A percentile compares a stretch with the other conserved stretches of the same genome.
These are phyloP conservation scores for Byssoonygena ceratinophila DNA, from an alignment of 2,329 filamentous ascomycete species.

Conservation along the genomic window DNA sequence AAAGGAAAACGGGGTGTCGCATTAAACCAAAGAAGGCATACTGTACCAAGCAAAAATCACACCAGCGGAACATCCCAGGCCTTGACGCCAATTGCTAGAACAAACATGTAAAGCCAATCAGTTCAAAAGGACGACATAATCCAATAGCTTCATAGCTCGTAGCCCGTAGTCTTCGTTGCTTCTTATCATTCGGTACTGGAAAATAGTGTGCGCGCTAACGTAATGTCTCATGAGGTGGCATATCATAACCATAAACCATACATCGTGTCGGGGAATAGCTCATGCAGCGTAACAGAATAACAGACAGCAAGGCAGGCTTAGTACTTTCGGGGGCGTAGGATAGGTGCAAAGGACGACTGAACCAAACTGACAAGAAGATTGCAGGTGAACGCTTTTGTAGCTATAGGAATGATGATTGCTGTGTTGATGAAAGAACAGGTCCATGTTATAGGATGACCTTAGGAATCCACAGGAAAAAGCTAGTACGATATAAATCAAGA, in stretches of 20 bases:
- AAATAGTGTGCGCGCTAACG: background rate
- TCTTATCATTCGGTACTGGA: background rate
- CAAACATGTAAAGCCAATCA: background rate
- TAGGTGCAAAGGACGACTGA: too few species aligned
- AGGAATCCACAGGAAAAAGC: too few species aligned
- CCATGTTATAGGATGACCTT: too few species aligned
- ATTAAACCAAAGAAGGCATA: background rate
- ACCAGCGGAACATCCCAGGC: background rate
- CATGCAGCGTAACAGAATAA: background rate
- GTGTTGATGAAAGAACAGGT: too few species aligned
- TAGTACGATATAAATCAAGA: too few species aligned
- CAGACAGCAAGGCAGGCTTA: background rate
- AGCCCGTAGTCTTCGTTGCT: background rate
- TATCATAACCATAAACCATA: background rate
- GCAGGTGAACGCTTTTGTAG: too few species aligned
- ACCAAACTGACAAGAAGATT: too few species aligned
- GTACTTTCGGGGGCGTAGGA: too few species aligned
- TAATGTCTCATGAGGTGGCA: background rate
- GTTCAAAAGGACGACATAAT: background rate
- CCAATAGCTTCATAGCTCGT: background rate
- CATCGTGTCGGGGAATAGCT: background rate
- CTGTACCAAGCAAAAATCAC: background rate
- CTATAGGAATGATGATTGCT: too few species aligned
- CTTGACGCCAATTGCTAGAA: background rate
- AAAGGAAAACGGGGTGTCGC: too few species aligned